phyloP scores from a whole-genome alignment of 2,329 filamentous ascomycete species.

The Leptodontidium sp. region DNA sequence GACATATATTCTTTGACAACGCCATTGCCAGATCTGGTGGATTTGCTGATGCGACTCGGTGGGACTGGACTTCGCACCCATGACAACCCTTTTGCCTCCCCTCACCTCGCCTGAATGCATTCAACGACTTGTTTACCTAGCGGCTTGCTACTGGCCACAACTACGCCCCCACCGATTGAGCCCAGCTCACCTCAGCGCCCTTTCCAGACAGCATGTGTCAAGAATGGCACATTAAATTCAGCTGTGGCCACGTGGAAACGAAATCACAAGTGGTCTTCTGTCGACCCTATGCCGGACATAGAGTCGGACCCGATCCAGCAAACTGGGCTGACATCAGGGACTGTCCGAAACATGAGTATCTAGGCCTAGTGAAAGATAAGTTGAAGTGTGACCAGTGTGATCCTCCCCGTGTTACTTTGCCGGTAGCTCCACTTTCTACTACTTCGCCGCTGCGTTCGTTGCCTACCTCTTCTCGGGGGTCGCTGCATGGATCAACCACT shows the following conservation, averaged over 20 bases:
- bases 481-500: not conserved
- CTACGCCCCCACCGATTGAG: not conserved
- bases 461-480: not conserved
- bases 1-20: not conserved
- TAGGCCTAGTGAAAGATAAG: not conserved
- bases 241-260: not conserved
- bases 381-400: not conserved
- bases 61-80: not conserved
- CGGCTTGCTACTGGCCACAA: not conserved
- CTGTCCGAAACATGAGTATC: not conserved
- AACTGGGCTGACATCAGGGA: slow-evolving; percentile 8
- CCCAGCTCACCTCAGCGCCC: not conserved
- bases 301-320: not conserved
- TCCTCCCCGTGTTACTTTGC: not conserved
- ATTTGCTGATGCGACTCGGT: not conserved
- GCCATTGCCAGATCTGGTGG: not conserved
- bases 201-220: not conserved
- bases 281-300: slow-evolving; percentile 1
- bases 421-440: not conserved
- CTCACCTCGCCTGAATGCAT: not conserved
- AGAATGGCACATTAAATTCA: not conserved
- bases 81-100: not conserved
- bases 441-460: not conserved
- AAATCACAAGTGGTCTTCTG: not conserved
- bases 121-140: not conserved